Conservation (phyloP, 176 grass and related monocot species). For the Rhipidocladum racemiflorum region DNA sequence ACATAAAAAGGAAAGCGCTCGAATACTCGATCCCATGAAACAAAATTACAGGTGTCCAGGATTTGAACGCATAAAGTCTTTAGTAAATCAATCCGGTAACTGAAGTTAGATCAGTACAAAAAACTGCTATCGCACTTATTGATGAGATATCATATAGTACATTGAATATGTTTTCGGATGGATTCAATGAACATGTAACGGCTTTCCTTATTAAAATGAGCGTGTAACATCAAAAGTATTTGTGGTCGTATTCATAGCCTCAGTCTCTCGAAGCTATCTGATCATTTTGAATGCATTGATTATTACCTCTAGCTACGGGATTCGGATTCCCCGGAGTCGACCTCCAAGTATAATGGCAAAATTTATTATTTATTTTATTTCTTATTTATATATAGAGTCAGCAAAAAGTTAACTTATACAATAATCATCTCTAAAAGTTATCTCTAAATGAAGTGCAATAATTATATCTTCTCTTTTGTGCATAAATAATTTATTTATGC, state of each 20-base stretch:
- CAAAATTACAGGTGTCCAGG: neutral
- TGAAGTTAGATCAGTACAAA: constrained; percentile 15
- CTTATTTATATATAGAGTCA: no score
- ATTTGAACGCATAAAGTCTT: neutral
- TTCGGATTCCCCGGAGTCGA: no score
- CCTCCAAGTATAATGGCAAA: no score
- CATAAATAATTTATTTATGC: no score
- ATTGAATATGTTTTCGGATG: neutral
- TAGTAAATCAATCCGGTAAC: neutral
- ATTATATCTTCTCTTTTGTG: no score
- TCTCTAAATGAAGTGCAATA: no score
- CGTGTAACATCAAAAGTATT: constrained; percentile 32
- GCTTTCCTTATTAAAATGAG: constrained; percentile 34
- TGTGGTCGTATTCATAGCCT: constrained; percentile 3
- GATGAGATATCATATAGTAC: constrained; percentile 30
- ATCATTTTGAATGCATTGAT: constrained; percentile 13
- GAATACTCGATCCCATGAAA: neutral
- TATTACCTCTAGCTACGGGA: neutral
- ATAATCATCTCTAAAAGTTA: no score
- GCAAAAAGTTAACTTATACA: no score
- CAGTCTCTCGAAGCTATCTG: neutral
- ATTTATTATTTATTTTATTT: no score
- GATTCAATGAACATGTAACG: constrained; percentile 40
- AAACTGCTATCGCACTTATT: constrained; percentile 18
- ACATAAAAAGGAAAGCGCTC: neutral